A percentile compares a stretch with the other conserved stretches of the same genome.
phyloP scores from a whole-genome alignment of 2,329 filamentous ascomycete species.

The Sclerotinia spermophila region DNA sequence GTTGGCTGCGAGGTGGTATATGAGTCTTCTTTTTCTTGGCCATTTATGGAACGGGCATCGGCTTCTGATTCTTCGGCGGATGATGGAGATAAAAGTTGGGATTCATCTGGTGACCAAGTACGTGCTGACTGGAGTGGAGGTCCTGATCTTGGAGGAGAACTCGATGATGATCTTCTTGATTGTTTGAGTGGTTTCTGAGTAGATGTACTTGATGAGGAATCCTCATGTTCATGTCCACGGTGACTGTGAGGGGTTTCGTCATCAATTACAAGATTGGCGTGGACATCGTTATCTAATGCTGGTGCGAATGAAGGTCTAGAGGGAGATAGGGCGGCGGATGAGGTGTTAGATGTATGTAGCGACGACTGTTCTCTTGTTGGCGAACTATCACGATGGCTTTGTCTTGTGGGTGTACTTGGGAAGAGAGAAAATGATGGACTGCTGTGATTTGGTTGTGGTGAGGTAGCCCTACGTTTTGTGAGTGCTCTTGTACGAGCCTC shows the following conservation, averaged over 20 bases:
- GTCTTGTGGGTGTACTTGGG: conserved; percentile 30
- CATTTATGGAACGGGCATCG: conserved; percentile 8
- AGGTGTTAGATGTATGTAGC: conserved; percentile 51
- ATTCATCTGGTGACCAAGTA: conserved; percentile 28
- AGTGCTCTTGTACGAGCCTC: conserved; percentile 27
- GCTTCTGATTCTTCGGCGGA: conserved; percentile 21
- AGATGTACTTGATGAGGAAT: conserved; percentile 5
- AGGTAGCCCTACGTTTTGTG: conserved; percentile 46
- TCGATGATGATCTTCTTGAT: conserved; percentile 11
- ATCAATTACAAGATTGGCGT: conserved; percentile 24
- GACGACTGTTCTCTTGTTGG: conserved; percentile 15
- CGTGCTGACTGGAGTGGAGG: conserved; percentile 14
- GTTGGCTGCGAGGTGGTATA: conserved; percentile 6
- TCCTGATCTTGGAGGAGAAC: conserved; percentile 1
- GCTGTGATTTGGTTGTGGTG: conserved; percentile 43
- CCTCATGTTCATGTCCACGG: neutral
- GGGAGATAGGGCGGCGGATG: conserved; percentile 50
- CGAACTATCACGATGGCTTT: conserved; percentile 21
- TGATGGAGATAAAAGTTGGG: conserved; percentile 27
- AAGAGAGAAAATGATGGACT: conserved; percentile 47
- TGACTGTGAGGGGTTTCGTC: neutral
- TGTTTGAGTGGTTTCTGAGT: neutral
- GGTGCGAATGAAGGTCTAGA: conserved; percentile 37
- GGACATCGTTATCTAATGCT: conserved; percentile 24
- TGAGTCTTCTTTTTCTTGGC: neutral